Evolutionary conservation across 2,329 filamentous ascomycete species (phyloP), one percentile per base, ranked within the genome.

Genomic region (Fusarium sp.): DNA sequence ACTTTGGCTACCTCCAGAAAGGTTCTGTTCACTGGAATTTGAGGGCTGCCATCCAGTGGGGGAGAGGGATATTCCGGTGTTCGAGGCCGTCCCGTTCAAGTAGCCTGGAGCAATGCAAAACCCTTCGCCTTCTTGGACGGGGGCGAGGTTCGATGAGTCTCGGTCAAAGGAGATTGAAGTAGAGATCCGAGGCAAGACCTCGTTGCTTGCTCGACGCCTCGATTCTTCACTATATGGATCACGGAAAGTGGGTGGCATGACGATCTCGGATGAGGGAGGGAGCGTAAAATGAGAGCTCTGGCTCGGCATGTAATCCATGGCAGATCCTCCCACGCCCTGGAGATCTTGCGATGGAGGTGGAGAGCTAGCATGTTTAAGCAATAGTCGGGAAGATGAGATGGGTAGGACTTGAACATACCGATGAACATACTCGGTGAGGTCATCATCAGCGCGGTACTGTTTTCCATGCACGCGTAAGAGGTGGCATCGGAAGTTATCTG

Each of bases 401-500:
- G 18, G n/a, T 23, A 14, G 18, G 29, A 27, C 8, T 34, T 18
- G 13, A 16, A 65, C 68, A 56, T 67, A 74, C 67, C 56, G 69
- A 54, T 74, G 59, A 10, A 77, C 54, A 55, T 78, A 86, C 11
- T 70, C 40, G 18, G 77, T 75, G 4, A 86, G 66, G 31, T 83
- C 79, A 16, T 80, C 78, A 2, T 83, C 82, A 3, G 76, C 64
- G 4, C 64, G 61, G 9, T 83, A 76, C 1, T 75, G 27, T 3
- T 78, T 76, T 0, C 69, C 66, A 76, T 97, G 93, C 73, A 92
- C 88, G 10, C 90, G 86, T 54, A 81, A 83, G 49, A 97, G 84
- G 76, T 97, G 94, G 34, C 90, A 88, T 65, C 90, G 90, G 77
- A 97, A 97, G 75, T 97, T 97, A 78, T 97, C 94, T 55, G 90